Conservation (phyloP, 495 filamentous ascomycete genomes). For the Cenococcum geophilum region DNA sequence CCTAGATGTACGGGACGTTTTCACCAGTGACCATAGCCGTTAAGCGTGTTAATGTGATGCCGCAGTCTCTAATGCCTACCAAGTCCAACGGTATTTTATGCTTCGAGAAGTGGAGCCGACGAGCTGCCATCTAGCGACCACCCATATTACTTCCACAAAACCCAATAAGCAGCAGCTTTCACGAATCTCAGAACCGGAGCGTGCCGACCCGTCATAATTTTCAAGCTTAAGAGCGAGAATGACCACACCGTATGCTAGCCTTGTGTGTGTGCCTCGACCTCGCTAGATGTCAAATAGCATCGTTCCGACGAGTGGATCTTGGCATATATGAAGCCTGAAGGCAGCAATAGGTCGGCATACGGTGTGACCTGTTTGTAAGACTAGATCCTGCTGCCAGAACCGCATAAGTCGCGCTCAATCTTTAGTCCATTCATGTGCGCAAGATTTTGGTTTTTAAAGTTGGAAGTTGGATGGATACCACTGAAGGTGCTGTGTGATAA, state of each 20-base stretch:
- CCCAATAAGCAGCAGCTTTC: constrained; percentile 5
- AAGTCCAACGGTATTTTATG: background rate
- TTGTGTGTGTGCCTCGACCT: constrained; percentile 18
- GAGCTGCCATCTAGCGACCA: background rate
- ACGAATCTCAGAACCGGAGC: constrained; percentile 25
- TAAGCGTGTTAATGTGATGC: background rate
- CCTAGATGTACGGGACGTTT: constrained; percentile 35
- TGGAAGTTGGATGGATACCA: constrained; percentile 19
- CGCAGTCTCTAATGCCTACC: background rate
- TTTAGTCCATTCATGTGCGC: constrained; percentile 10
- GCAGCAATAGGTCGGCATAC: background rate
- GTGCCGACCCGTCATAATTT: constrained; percentile 21
- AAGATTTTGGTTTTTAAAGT: constrained; percentile 6
- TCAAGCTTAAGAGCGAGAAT: constrained; percentile 11
- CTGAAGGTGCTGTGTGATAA: constrained; percentile 19
- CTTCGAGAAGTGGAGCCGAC: background rate
- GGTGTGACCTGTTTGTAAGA: constrained; percentile 34
- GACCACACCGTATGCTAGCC: background rate
- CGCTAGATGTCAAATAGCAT: constrained; percentile 27
- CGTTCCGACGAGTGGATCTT: constrained; percentile 37
- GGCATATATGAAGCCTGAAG: constrained; percentile 14
- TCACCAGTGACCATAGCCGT: background rate
- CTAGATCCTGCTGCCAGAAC: constrained; percentile 12
- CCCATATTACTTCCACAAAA: background rate
- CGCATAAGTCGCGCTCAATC: constrained; percentile 33